Evolutionary conservation across 2,329 filamentous ascomycete species (phyloP), one percentile per base, ranked within the genome.

Genomic region (Byssochlamys sp.): DNA sequence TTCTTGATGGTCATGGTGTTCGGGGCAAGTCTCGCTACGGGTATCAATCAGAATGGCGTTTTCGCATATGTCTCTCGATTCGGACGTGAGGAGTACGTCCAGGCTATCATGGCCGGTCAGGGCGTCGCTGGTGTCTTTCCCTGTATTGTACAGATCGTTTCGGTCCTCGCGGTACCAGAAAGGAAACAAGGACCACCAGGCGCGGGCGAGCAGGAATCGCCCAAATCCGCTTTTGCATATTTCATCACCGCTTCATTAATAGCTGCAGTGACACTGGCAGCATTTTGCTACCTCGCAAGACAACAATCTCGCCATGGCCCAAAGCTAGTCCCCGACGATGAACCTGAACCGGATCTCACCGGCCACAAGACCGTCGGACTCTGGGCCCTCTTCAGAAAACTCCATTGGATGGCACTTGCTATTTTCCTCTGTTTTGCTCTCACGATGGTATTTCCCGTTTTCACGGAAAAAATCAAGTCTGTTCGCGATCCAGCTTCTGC

Each of bases 381-480:
- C 62, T 77, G 77, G 62, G 77, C 77, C 0, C 82, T 97, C 2
- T 85, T 94, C 65, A 77, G 77, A 60, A 95, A 95, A 71, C 82
- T 97, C 51, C 84, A 83, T 66, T 95, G 88, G 83, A 80, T 91
- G 12, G 84, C 90, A 0, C 77, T 80, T n/a, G 84, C 89, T 6
- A 84, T 96, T 12, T 90, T 90, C 66, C 70, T 91, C 62, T 91
- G 87, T 68, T 97, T 97, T 67, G 75, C 81, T 49, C 76, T 92
- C 56, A 91, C 91, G 54, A 97, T 99, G 92, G 85, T 94, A 70
- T 97, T 91, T 77, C 94, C 94, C 0, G 89, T 97, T 60, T 95
- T 95, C 73, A 97, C 94, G 0, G 77, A 81, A 58, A 84, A 87
- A 72, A 86, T 87, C 55, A 62, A 78, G 25, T 83, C 80, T 2